Conservation (phyloP, 2,329 filamentous ascomycete genomes). For the Beauveria sp. region DNA sequence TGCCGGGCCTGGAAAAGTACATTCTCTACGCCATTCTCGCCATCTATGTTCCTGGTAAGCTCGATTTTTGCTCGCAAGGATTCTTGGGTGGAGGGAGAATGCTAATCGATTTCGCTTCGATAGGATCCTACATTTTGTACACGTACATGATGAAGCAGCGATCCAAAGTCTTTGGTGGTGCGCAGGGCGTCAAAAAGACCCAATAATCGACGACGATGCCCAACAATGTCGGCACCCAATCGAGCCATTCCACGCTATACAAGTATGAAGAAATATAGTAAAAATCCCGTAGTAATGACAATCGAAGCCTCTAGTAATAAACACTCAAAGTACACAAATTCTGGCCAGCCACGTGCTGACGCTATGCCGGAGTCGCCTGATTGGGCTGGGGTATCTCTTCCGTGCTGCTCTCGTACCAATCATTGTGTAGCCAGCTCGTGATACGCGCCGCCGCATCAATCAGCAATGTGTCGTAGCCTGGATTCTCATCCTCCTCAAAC, state of each 20-base stretch:
- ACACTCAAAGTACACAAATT: neutral
- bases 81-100: conserved; percentile 13
- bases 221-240: neutral
- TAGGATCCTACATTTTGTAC: conserved; percentile 74
- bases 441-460: conserved; percentile 59
- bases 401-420: conserved; percentile 56
- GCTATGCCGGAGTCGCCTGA: conserved; percentile 5
- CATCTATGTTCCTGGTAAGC: conserved; percentile 72
- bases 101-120: neutral
- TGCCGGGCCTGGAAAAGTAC: conserved; percentile 45
- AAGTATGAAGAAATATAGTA: neutral
- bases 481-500: conserved; percentile 67
- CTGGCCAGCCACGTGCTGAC: neutral
- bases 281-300: neutral
- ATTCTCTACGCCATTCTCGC: conserved; percentile 58
- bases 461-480: conserved; percentile 62
- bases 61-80: too few species aligned
- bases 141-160: conserved; percentile 93
- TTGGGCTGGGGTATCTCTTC: conserved; percentile 24
- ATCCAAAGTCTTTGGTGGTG: conserved; percentile 51
- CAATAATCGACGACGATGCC: conserved; percentile 22
- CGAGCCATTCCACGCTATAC: neutral
- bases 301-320: neutral
- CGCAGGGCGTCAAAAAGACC: conserved; percentile 27
- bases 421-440: conserved; percentile 53